A percentile compares a stretch with the other conserved stretches of the same genome.
Evolutionary conservation across 2,329 filamentous ascomycete species (phyloP).

Genomic region (Cladosporium phlei): DNA sequence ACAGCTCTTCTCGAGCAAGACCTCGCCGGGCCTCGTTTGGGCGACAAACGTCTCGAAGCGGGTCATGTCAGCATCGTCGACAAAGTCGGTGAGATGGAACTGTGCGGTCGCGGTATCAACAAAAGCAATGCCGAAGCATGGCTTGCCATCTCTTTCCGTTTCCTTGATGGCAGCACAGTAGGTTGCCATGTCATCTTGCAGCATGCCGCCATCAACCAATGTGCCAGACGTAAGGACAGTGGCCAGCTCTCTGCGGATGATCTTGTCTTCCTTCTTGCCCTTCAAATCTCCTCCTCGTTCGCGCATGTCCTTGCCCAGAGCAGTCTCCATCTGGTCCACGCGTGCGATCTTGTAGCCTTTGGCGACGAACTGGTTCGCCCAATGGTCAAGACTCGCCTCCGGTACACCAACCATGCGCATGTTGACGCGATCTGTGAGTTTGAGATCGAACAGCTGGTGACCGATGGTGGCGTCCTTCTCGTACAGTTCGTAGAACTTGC

Average conservation of each 20-base stretch:
- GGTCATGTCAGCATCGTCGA: slow-evolving; percentile 87
- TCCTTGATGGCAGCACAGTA: slow-evolving; percentile 92
- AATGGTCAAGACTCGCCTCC: slow-evolving; percentile 89
- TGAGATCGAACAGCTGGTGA: slow-evolving; percentile 93
- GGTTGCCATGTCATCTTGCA: slow-evolving; percentile 95
- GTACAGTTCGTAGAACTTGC: slow-evolving; percentile 97
- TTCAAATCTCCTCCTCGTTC: slow-evolving; percentile 72
- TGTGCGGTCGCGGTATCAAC: slow-evolving; percentile 94
- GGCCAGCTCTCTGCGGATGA: slow-evolving; percentile 85
- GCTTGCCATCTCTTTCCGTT: slow-evolving; percentile 61
- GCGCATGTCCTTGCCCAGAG: slow-evolving; percentile 96
- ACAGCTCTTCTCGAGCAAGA: slow-evolving; percentile 75
- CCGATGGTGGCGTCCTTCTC: slow-evolving; percentile 96
- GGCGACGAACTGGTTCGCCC: slow-evolving; percentile 97
- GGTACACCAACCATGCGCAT: slow-evolving; percentile 99
- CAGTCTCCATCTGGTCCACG: slow-evolving; percentile 95
- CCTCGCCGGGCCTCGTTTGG: slow-evolving; percentile 81
- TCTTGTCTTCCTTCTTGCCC: slow-evolving; percentile 74
- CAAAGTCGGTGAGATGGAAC: slow-evolving; percentile 87
- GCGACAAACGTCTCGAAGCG: slow-evolving; percentile 97
- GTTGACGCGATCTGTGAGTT: slow-evolving; percentile 95
- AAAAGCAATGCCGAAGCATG: slow-evolving; percentile 86
- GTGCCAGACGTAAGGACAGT: slow-evolving; percentile 90
- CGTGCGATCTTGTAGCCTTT: slow-evolving; percentile 97
- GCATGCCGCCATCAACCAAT: slow-evolving; percentile 90